Evolutionary conservation across 371 early-diverging fungal genomes (phyloP), one percentile per base, ranked within the genome.

Genomic region (Globomyces sp.): DNA sequence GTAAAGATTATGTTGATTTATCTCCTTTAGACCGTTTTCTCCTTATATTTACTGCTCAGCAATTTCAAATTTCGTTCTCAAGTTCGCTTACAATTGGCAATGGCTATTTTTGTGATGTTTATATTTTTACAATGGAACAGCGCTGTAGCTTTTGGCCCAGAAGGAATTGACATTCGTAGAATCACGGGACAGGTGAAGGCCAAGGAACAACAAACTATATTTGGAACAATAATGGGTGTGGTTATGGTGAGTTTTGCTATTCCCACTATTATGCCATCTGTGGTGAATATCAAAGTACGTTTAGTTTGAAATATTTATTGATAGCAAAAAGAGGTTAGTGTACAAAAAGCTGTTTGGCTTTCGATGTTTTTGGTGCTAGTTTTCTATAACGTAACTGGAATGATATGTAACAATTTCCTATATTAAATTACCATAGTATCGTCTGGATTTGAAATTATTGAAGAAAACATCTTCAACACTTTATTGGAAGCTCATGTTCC

Each of bases 211-310:
- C 24, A 24, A 24, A 24, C 64, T 11, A 37, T 40, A 8, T 63
- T 48, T 40, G 63, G 63, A 6, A 46, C 46, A 36, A 53, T 65
- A 6, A 8, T 70, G 4, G 75, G 73, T 24, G 57, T 69, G 4
- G 64, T 69, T 34, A 69, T 75, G 66, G 61, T 68, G 39, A 72
- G 70, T 63, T 65, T 75, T 57, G 71, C 71, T 1, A 73, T 61
- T 11, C 52, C 66, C 4, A 68, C 65, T 39, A 51, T 74, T 39
- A 69, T 74, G 8, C 74, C 73, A 37, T 66, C 61, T 2, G 69
- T 68, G 71, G 65, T 79, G 48, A 68, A 68, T 40, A 52, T 74
- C 45, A 74, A 79, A 40, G 55, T 55, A 55, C 2, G 4, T 24
- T 6, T 9, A 55, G 39, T 36, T 13, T 55, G 4, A 55, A 1